A percentile compares a stretch with the other conserved stretches of the same genome.
These are phyloP conservation scores for Plasmodium relictum DNA, from an alignment of 169 alveolate genomes.

Conservation along the genomic window DNA sequence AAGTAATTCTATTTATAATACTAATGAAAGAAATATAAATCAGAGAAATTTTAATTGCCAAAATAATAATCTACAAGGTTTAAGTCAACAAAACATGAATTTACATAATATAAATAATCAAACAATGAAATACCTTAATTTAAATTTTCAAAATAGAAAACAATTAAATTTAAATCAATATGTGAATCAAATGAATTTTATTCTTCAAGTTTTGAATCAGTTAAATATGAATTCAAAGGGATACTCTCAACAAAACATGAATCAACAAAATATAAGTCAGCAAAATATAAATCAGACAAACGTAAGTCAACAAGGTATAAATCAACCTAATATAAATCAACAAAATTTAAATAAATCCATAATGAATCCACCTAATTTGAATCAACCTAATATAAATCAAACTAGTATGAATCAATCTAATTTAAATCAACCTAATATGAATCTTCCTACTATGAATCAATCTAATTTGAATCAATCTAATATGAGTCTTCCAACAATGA, in stretches of 20 bases:
- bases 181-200: slow-evolving; percentile 51
- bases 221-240: slow-evolving; percentile 24
- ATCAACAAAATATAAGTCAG: not conserved
- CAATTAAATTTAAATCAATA: slow-evolving; percentile 24
- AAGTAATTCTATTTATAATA: slow-evolving; percentile 18
- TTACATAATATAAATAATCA: slow-evolving; percentile 29
- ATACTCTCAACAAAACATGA: slow-evolving; percentile 2
- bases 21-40: not conserved
- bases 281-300: not conserved
- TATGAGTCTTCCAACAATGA: not conserved
- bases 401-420: not conserved
- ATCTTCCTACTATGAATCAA: not conserved
- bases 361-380: not conserved
- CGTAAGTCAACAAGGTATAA: not conserved
- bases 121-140: slow-evolving; percentile 12
- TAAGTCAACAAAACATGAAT: slow-evolving; percentile 34
- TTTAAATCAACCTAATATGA: not conserved
- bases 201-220: slow-evolving; percentile 59
- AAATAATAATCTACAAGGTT: slow-evolving; percentile 17
- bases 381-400: slow-evolving; percentile 1
- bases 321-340: not conserved
- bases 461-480: not conserved
- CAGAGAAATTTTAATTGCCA: not conserved
- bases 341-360: not conserved
- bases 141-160: slow-evolving; percentile 38